Evolutionary conservation across 495 filamentous ascomycete genomes (phyloP), one percentile per base, ranked within the genome.

Genomic region (Elaphomyces granulatus): DNA sequence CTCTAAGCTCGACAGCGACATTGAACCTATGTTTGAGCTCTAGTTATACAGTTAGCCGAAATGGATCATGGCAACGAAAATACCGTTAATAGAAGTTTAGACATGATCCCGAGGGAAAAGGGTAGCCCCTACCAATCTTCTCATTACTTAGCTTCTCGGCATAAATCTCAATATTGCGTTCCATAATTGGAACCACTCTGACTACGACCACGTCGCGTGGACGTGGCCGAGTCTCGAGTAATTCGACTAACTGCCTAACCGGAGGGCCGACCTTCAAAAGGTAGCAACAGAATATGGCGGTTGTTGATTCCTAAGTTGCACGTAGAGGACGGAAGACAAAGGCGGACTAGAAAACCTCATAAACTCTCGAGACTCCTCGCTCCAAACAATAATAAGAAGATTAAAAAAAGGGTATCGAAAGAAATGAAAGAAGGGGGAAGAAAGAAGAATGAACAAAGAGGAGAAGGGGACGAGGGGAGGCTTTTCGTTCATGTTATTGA

Each of bases 1-100:
- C 87, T 49, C 87, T 79, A 46, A 94, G 60, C 47, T 88, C 77
- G 41, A 75, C 74, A 32, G 86, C 82, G 40, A 81, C 70, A 54
- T 82, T 80, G 36, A 78, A 71, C 60, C 83, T 81, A 45, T 77
- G 59, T 58, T 83, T 81, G 34, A 79, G 55, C 61, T 92, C 87
- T 90, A 47, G 15, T 34, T 23, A 28, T 3, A 19, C 15, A 32
- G 20, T 18, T 18, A n/a, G 14, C 12, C 23, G 17, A 35, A 15
- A 42, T 42, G 20, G 59, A 43, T 26, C 30, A 41, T 15, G 45
- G 34, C 12, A 38, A 38, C 34, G 15, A 10, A 19, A 3, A 10
- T 26, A 8, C 12, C 28, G 15, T 39, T 37, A 31, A 30, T 2
- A 8, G 3, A 26, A 36, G 18, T 31, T 36, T 17, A 34, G 14